Evolutionary conservation across 805 yeast genomes (phyloP).

Genomic region (Lachancea thermotolerans): DNA sequence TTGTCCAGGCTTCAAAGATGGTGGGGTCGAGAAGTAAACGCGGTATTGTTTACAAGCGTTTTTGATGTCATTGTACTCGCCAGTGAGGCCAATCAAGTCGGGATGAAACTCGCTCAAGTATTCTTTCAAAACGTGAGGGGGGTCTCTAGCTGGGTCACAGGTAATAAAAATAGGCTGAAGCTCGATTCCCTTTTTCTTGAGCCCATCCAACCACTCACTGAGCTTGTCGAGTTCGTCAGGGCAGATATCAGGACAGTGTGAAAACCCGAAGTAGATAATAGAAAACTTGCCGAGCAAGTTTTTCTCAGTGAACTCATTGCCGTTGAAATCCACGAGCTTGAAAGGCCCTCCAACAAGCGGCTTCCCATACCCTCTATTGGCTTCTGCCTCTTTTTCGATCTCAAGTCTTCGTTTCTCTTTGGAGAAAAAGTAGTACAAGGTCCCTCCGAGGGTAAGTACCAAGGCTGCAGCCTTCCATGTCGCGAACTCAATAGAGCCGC

Average conservation of each 20-base stretch:
- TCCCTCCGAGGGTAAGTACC: slow-evolving; percentile 64
- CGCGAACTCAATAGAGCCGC: slow-evolving; percentile 52
- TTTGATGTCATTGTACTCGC: slow-evolving; percentile 79
- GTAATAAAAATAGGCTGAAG: slow-evolving; percentile 88
- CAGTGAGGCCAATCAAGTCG: slow-evolving; percentile 83
- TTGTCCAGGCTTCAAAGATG: slow-evolving; percentile 88
- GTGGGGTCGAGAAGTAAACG: slow-evolving; percentile 96
- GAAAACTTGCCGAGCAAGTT: slow-evolving; percentile 74
- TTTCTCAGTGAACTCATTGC: slow-evolving; percentile 67
- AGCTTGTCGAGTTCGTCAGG: slow-evolving; percentile 96
- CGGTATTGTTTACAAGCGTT: slow-evolving; percentile 81
- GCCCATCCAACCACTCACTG: slow-evolving; percentile 55
- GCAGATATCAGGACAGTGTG: slow-evolving; percentile 97
- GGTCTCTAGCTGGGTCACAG: slow-evolving; percentile 94
- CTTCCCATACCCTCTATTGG: slow-evolving; percentile 82
- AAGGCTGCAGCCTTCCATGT: slow-evolving; percentile 78
- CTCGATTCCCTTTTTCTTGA: slow-evolving; percentile 51
- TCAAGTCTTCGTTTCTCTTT: slow-evolving; percentile 70
- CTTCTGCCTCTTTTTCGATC: slow-evolving; percentile 71
- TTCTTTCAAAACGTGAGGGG: slow-evolving; percentile 75
- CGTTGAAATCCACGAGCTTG: slow-evolving; percentile 60
- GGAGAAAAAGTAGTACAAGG: slow-evolving; percentile 61
- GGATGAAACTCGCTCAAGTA: slow-evolving; percentile 89
- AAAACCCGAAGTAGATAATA: slow-evolving; percentile 89
- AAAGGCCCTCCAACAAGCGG: slow-evolving; percentile 93